phyloP scores from a whole-genome alignment of 176 grass and related monocot genomes.

The Oryza meyeriana region DNA sequence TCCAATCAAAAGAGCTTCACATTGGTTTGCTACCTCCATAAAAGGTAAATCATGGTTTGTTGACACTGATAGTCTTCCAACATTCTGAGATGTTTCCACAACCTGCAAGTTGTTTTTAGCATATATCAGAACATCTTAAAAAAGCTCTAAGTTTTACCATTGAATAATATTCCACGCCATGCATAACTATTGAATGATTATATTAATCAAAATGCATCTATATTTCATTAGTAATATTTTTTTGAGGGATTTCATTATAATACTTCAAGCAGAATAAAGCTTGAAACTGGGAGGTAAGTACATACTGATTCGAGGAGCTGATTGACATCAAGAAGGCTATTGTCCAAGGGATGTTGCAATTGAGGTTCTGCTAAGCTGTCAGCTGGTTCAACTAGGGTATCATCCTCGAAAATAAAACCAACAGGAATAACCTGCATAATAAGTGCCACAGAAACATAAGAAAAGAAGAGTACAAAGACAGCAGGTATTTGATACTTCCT shows the following conservation, averaged over 20 bases:
- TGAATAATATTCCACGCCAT: background rate
- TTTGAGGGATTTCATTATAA: too few relatives aligned
- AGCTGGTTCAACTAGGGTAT: conserved; percentile 60
- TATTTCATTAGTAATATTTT: conserved; percentile 5
- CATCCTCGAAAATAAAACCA: conserved; percentile 73
- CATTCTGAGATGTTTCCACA: conserved; percentile 49
- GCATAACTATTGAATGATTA: background rate
- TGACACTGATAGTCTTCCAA: conserved; percentile 70
- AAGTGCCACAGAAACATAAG: conserved; percentile 25
- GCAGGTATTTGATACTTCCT: background rate
- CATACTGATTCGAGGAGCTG: conserved; percentile 80
- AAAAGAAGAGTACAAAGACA: conserved; percentile 18
- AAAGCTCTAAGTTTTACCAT: background rate
- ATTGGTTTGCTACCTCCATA: conserved; percentile 63
- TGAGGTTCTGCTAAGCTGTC: conserved; percentile 45
- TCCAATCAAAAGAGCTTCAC: conserved; percentile 62
- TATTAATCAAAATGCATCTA: background rate
- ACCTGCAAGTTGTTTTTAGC: conserved; percentile 50
- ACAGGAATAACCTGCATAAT: conserved; percentile 62
- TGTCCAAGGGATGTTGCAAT: conserved; percentile 27
- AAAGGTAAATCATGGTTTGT: conserved; percentile 69
- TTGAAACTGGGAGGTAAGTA: background rate
- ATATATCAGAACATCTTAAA: conserved; percentile 3
- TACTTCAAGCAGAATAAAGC: background rate
- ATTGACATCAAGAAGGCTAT: conserved; percentile 57